Conservation (phyloP, 768 basidiomycete genomes). For the Tylopilus sp. region DNA sequence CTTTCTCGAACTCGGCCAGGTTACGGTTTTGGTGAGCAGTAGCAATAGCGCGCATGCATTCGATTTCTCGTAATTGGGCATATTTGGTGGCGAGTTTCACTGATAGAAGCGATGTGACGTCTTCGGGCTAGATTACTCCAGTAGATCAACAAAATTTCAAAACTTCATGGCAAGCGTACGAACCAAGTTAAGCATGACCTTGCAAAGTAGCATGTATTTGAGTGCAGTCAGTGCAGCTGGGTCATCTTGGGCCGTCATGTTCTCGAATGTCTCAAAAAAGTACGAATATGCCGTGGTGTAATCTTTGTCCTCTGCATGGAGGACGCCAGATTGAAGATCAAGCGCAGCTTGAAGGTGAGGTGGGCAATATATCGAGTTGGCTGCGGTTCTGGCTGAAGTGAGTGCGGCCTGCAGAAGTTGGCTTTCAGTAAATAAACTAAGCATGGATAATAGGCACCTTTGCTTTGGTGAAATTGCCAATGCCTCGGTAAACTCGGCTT, state of each 20-base stretch:
- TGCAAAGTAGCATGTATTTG: constrained; percentile 98
- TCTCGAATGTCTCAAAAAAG: constrained; percentile 97
- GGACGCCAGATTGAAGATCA: constrained; percentile 71
- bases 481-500: constrained; percentile 84
- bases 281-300: constrained; percentile 97
- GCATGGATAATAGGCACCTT: constrained; percentile 52
- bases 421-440: neutral
- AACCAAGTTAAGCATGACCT: constrained; percentile 95
- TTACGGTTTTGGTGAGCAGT: constrained; percentile 91
- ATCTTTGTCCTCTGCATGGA: constrained; percentile 97
- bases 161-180: constrained; percentile 25
- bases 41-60: constrained; percentile 94
- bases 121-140: constrained; percentile 67
- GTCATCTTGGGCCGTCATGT: constrained; percentile 73
- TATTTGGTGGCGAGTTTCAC: constrained; percentile 89
- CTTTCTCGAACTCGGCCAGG: constrained; percentile 85
- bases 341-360: constrained; percentile 28
- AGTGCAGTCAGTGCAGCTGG: constrained; percentile 74
- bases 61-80: constrained; percentile 82
- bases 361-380: constrained; percentile 93
- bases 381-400: constrained; percentile 88
- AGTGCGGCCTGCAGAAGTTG: constrained; percentile 55
- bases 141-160: neutral
- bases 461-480: constrained; percentile 85
- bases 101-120: constrained; percentile 80